Conservation (phyloP, 78 protist species). For the Dictyostelium firmibasis region DNA sequence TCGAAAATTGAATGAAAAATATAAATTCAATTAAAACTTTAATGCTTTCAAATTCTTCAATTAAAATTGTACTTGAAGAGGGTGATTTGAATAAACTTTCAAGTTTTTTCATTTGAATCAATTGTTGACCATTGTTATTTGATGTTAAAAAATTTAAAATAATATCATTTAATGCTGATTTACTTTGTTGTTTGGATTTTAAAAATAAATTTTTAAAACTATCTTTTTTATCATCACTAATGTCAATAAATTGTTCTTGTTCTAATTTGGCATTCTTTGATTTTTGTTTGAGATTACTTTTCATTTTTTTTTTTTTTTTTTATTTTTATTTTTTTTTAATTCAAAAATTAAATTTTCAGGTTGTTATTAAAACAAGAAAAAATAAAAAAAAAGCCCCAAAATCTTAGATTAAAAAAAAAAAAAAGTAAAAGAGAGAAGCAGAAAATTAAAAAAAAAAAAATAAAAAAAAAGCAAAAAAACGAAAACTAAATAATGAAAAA, state of each 20-base stretch:
- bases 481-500: too few relatives aligned
- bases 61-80: background rate
- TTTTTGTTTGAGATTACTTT: background rate
- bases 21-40: background rate
- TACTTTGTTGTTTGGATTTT: background rate
- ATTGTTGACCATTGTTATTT: conserved; percentile 24
- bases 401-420: too few relatives aligned
- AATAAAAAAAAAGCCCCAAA: too few relatives aligned
- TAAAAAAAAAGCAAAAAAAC: too few relatives aligned
- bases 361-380: too few relatives aligned
- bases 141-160: background rate
- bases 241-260: conserved; percentile 13
- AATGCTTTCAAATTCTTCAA: background rate
- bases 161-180: background rate
- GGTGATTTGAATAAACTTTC: background rate
- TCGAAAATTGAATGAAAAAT: background rate
- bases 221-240: background rate
- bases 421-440: too few relatives aligned
- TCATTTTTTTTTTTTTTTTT: background rate
- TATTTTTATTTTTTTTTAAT: too few relatives aligned
- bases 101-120: conserved; percentile 32
- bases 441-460: too few relatives aligned
- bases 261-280: conserved; percentile 2
- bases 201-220: background rate
- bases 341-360: too few relatives aligned